A percentile compares a stretch with the other conserved stretches of the same genome.
phyloP scores from a whole-genome alignment of 192 early-diverging fungal species.

The Lunasporangiospora selenospora region DNA sequence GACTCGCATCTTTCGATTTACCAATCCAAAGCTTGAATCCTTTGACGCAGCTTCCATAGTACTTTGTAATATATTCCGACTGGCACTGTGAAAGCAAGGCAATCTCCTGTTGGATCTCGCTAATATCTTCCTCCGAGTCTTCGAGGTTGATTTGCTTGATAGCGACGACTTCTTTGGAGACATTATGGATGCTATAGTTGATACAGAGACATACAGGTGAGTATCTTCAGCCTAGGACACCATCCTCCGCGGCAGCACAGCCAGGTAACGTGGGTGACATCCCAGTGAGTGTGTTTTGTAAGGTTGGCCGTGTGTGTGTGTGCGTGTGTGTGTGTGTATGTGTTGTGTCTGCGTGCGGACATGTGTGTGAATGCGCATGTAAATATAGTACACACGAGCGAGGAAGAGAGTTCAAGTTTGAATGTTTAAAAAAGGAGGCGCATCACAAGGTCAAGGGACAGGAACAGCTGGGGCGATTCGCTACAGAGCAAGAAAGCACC shows the following conservation, averaged over 20 bases:
- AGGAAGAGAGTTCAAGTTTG: too few relatives aligned
- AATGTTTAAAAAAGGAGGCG: too few relatives aligned
- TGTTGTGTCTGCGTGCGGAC: too few relatives aligned
- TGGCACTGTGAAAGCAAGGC: conserved; percentile 56
- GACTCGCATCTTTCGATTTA: conserved; percentile 18
- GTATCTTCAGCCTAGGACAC: too few relatives aligned
- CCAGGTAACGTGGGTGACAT: too few relatives aligned
- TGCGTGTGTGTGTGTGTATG: too few relatives aligned
- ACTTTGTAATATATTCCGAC: conserved; percentile 54
- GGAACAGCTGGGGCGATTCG: neutral
- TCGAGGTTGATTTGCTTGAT: conserved; percentile 61
- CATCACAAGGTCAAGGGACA: conserved; percentile 10
- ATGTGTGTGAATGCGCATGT: too few relatives aligned
- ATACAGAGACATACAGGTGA: neutral
- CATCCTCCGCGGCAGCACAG: too few relatives aligned
- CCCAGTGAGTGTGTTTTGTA: too few relatives aligned
- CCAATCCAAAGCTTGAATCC: conserved; percentile 61
- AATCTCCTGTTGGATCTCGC: conserved; percentile 61
- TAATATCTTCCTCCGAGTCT: conserved; percentile 58
- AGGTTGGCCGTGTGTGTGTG: too few relatives aligned
- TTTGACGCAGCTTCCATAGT: conserved; percentile 56
- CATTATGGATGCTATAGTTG: conserved; percentile 51
- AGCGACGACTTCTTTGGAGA: conserved; percentile 52
- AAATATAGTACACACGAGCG: too few relatives aligned
- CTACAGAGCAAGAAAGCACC: neutral